These are phyloP conservation scores for Diaporthe velutina DNA, from an alignment of 2,329 filamentous ascomycete species.

Conservation along the genomic window DNA sequence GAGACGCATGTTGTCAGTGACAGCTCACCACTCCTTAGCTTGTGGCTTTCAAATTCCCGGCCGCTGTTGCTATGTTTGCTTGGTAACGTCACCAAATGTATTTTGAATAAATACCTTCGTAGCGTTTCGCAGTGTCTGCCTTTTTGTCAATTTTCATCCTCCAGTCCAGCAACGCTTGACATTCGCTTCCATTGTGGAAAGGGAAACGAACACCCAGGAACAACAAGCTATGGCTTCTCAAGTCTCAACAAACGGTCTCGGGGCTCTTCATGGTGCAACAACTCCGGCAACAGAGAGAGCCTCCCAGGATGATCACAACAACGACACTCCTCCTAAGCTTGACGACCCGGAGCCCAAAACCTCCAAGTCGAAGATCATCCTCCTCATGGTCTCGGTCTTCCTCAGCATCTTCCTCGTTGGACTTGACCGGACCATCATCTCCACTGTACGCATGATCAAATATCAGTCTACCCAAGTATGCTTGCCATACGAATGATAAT, in stretches of 20 bases:
- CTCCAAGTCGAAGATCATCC: neutral
- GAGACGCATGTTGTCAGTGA: neutral
- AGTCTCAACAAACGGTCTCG: neutral
- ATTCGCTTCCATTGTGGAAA: too few species aligned
- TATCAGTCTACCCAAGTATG: too few species aligned
- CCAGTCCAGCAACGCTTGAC: too few species aligned
- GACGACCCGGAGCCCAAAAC: neutral
- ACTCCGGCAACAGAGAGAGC: neutral
- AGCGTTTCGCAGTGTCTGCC: too few species aligned
- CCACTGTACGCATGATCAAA: slow-evolving; percentile 25
- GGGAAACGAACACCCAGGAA: too few species aligned
- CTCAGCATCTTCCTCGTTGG: slow-evolving; percentile 42
- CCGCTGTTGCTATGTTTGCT: fast-evolving
- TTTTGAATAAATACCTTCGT: neutral
- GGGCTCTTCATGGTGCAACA: neutral
- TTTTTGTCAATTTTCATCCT: too few species aligned
- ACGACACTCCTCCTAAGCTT: neutral
- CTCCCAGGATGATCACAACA: neutral
- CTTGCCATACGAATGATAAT: too few species aligned
- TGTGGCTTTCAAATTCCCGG: neutral
- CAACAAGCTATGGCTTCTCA: too few species aligned
- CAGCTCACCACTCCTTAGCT: neutral
- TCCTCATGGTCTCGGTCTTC: slow-evolving; percentile 22
- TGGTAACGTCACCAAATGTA: neutral
- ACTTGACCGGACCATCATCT: slow-evolving; percentile 40